Evolutionary conservation across 2,329 filamentous ascomycete genomes (phyloP), one percentile per base, ranked within the genome.

Genomic region (Xylaria sp.): DNA sequence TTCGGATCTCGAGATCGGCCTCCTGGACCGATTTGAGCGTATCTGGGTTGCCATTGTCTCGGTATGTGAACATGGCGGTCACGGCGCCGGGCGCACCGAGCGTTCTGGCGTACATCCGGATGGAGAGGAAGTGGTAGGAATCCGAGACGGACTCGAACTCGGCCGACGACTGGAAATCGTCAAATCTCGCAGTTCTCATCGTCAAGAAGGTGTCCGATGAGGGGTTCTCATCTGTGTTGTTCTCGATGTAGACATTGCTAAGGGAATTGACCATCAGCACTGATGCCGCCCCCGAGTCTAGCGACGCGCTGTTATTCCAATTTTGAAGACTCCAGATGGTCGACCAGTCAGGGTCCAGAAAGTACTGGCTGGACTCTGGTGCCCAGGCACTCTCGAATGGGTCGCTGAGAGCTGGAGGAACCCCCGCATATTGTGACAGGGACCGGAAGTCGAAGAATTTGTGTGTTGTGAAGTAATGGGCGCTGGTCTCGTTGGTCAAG

Each of bases 21-120:
- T 83, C 81, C 61, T 82, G 79, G 11, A 82, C 73, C 16, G 72
- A 59, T 2, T 71, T 69, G 3, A 76, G 71, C 4, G 73, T 68
- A 11, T 71, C 69, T 2, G 73, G 67, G 6, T 72, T 69, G 9
- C 70, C 68, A 3, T 65, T 67, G 59, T 76, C 71, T 19, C 74
- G 72, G 69, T 82, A 83, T 3, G 80, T 82, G 71, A 83, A 83
- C 66, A 83, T 73, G 63, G 79, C 80, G 2, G 79, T 79, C 54
- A 80, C 76, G 46, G 80, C 81, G 37, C 81, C 81, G 0, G 76
- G 69, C 16, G 70, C 71, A 9, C 81, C 80, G 2, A 74, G 66
- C 18, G 79, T 80, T 57, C 80, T 78, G 13, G 80, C 79, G 34
- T 79, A 75, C 77, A 83, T 80, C 49, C 81, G 78, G 44, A 81